Conservation (phyloP, 345 rosid species). For the Raphanus raphanistrum region DNA sequence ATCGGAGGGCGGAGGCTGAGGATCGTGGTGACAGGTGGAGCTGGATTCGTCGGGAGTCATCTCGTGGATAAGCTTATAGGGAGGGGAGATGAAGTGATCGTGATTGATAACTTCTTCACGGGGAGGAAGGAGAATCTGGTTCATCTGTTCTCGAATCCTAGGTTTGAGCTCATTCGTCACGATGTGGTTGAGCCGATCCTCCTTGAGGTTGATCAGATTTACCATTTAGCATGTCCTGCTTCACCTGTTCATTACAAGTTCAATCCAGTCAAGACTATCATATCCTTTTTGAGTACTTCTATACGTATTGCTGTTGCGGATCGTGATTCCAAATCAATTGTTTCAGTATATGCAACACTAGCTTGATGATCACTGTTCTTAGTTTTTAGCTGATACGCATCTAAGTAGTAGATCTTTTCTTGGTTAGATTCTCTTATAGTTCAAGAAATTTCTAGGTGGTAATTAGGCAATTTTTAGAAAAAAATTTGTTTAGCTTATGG, state of each 20-base stretch:
- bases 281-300: slow-evolving; percentile 56
- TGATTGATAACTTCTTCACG: slow-evolving; percentile 1
- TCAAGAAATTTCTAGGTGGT: no score
- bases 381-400: background rate
- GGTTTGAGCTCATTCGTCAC: slow-evolving; percentile 93
- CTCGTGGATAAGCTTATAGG: background rate
- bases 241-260: slow-evolving; percentile 97
- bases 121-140: background rate
- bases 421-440: background rate
- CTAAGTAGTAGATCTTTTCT: background rate
- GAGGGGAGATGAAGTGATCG: background rate
- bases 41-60: slow-evolving; percentile 43
- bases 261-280: slow-evolving; percentile 97
- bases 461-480: no score
- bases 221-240: slow-evolving; percentile 98
- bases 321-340: background rate
- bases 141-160: slow-evolving; percentile 48
- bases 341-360: no score
- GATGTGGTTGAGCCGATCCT: slow-evolving; percentile 98
- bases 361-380: background rate
- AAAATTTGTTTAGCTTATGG: no score
- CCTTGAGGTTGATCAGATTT: slow-evolving; percentile 97
- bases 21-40: slow-evolving; percentile 94
- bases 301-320: background rate
- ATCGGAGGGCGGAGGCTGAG: slow-evolving; percentile 66